Evolutionary conservation across 169 alveolate species (phyloP), one percentile per base, ranked within the genome.

Genomic region (Cryptosporidium bovis): DNA sequence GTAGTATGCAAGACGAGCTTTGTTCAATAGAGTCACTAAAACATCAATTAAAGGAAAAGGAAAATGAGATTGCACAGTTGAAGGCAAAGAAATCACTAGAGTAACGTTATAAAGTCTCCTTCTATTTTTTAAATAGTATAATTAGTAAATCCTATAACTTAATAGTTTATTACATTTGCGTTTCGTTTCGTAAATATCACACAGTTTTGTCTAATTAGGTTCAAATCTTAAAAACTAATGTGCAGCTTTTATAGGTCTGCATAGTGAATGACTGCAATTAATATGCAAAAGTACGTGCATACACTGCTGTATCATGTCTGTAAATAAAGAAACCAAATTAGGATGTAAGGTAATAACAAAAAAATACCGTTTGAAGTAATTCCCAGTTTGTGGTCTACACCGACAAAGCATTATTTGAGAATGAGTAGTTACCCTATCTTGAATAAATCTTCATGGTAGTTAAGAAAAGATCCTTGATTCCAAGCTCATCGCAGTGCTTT

Each of bases 391-490:
- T 40, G 10, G 48, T 40, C 4, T 40, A 8, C 2, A 40, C 48
- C 48, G 4, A 8, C 10, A 8, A 40, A 8, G 48, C 13, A 6
- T 40, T 40, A 40, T 40, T 40, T 8, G 48, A 40, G 48, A 8
- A 40, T 8, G 48, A 40, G 1, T 40, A 8, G 4, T 8, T 40
- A 8, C 48, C 48, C 1, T 71, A 77, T 48, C 58, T 60, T 10
- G 87, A 62, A 36, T 91, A 91, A 62, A 91, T 91, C 27, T 91
- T 91, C 93, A 91, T 91, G 56, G 92, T 91, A 16, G 93, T 91
- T 68, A 91, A 64, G 51, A 91, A 91, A 6, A 91, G 65, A 48
- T 91, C 91, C 36, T 91, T 71, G 51, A 91, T 51, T 24, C 93
- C 93, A 48, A 90, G 65, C 44, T 91, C 90, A 10, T 91, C 84